Evolutionary conservation across 306 rosid genomes (phyloP).

Genomic region (Morella rubra): DNA sequence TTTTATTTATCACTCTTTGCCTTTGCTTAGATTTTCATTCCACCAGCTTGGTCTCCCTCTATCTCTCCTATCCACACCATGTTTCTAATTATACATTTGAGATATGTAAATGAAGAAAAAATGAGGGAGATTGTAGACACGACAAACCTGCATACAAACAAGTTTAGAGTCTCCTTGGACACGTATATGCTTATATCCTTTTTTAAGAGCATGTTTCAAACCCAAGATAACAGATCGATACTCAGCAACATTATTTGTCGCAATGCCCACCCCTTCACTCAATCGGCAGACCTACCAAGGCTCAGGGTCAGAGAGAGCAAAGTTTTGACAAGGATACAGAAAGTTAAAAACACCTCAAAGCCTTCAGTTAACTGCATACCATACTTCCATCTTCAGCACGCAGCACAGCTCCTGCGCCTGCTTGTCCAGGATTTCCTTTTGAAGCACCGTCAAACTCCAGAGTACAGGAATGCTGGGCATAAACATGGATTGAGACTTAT

Average conservation of each 20-base stretch:
- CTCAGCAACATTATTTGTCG: conserved; percentile 76
- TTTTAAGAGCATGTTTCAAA: conserved; percentile 55
- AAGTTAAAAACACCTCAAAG: background rate
- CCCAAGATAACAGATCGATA: conserved; percentile 80
- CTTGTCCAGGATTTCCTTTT: conserved; percentile 91
- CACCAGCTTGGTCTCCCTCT: background rate
- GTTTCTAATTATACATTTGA: background rate
- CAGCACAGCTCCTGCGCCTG: conserved; percentile 92
- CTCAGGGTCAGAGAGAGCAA: conserved; percentile 13
- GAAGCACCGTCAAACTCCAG: conserved; percentile 86
- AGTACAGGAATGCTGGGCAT: conserved; percentile 59
- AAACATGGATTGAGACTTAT: conserved; percentile 10
- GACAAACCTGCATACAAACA: conserved; percentile 88
- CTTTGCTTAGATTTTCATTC: background rate
- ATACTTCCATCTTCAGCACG: conserved; percentile 68
- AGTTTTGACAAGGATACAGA: background rate
- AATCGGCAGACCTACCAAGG: conserved; percentile 56
- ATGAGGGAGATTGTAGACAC: background rate
- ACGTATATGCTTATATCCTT: conserved; percentile 59
- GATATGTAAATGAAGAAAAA: background rate
- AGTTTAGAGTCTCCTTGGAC: conserved; percentile 76
- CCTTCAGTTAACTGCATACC: conserved; percentile 39
- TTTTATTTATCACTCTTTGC: background rate
- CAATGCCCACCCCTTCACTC: conserved; percentile 76
- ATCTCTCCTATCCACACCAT: background rate